Evolutionary conservation across 257 asterid genomes (phyloP).

Genomic region (Echium plantagineum): DNA sequence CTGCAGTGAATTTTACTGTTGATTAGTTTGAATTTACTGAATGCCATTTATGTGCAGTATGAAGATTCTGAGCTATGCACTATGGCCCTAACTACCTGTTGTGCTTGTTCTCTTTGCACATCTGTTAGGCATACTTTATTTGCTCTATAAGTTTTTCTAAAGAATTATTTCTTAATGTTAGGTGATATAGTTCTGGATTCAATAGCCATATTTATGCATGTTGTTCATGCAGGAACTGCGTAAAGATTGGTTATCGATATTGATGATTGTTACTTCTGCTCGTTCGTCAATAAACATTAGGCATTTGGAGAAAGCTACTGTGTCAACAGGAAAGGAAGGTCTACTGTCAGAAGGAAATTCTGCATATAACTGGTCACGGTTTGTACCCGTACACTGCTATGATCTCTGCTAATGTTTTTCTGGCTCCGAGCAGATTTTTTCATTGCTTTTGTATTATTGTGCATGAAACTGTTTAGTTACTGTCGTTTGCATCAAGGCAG

Average conservation of each 20-base stretch:
- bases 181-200: background rate
- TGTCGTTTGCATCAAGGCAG: slow-evolving; percentile 38
- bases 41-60: too few species aligned
- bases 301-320: slow-evolving; percentile 96
- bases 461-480: background rate
- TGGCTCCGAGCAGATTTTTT: background rate
- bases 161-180: background rate
- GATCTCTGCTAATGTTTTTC: background rate
- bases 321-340: slow-evolving; percentile 98
- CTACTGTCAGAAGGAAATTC: slow-evolving; percentile 92
- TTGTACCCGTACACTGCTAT: slow-evolving; percentile 2
- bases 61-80: too few species aligned
- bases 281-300: slow-evolving; percentile 92
- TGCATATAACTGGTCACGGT: slow-evolving; percentile 99
- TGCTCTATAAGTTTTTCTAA: background rate
- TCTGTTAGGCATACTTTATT: background rate
- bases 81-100: too few species aligned
- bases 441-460: background rate
- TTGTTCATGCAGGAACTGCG: slow-evolving; percentile 60
- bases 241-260: slow-evolving; percentile 80
- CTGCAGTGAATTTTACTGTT: too few species aligned
- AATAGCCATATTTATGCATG: background rate
- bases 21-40: too few species aligned
- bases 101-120: background rate
- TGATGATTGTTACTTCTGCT: slow-evolving; percentile 97